Percentiles rank a stretch among this genome's conserved stretches.
These are phyloP conservation scores for Esteya vermicola DNA, from an alignment of 2,329 filamentous ascomycete species.

Conservation along the genomic window DNA sequence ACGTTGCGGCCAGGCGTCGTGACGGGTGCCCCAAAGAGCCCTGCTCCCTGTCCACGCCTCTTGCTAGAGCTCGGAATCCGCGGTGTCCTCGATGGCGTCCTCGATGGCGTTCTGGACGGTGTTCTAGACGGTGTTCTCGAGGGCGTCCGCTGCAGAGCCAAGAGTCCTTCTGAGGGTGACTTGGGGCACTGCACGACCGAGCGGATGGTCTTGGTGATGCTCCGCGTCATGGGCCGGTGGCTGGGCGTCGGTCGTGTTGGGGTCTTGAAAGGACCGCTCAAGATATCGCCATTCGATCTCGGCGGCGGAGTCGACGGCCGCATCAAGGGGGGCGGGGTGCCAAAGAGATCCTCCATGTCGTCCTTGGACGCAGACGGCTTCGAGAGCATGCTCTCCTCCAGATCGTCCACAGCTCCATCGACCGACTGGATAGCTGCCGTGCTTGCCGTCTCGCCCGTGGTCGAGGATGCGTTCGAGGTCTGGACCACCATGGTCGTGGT, in stretches of 20 bases:
- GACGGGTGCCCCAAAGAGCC: slow-evolving; percentile 6
- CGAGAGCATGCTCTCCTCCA: background rate
- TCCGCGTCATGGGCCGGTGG: slow-evolving; percentile 46
- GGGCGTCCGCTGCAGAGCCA: slow-evolving; percentile 30
- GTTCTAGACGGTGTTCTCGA: slow-evolving; percentile 20
- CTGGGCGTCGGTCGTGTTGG: slow-evolving; percentile 47
- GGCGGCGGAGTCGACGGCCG: slow-evolving; percentile 34
- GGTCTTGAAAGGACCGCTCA: slow-evolving; percentile 40
- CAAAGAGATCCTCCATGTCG: slow-evolving; percentile 47
- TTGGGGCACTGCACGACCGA: slow-evolving; percentile 26
- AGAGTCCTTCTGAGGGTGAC: slow-evolving; percentile 28
- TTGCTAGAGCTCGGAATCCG: slow-evolving; percentile 17
- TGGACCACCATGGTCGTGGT: slow-evolving; percentile 5
- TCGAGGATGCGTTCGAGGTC: slow-evolving; percentile 20
- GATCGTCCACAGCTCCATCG: slow-evolving; percentile 13
- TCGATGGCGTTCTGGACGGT: too few relatives aligned
- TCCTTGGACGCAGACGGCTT: slow-evolving; percentile 8
- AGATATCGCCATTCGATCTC: slow-evolving; percentile 10
- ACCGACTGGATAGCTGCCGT: too few relatives aligned
- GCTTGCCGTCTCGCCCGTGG: slow-evolving; percentile 22
- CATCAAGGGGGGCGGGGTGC: slow-evolving; percentile 28
- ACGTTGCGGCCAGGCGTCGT: slow-evolving; percentile 10
- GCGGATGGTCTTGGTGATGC: slow-evolving; percentile 41
- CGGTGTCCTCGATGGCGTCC: slow-evolving; percentile 19
- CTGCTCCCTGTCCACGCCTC: slow-evolving; percentile 20